Percentiles rank a stretch among this genome's conserved stretches.
Evolutionary conservation across 768 basidiomycete species (phyloP).

Genomic region (Crassisporium funariophilum): DNA sequence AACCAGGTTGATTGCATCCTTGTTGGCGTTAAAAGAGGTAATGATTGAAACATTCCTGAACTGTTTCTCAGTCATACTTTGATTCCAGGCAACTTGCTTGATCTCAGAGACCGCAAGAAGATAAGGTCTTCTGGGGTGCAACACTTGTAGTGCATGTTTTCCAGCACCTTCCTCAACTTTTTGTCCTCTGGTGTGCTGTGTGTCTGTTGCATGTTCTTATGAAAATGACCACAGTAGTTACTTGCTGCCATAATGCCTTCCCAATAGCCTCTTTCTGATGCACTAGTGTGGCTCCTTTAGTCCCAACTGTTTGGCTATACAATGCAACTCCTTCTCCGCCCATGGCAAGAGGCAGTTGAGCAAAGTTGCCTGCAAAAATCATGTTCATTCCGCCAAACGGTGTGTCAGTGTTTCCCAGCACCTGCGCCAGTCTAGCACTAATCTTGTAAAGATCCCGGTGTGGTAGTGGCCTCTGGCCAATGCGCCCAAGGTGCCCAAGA

Average conservation of each 20-base stretch:
- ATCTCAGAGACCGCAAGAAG: slow-evolving; percentile 23
- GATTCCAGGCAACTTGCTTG: slow-evolving; percentile 7
- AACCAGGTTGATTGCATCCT: slow-evolving; percentile 33
- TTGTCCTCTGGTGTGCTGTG: slow-evolving; percentile 23
- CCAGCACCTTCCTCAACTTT: slow-evolving; percentile 27
- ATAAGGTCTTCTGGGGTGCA: slow-evolving; percentile 25
- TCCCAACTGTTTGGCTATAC: slow-evolving; percentile 12
- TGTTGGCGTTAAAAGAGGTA: slow-evolving; percentile 27
- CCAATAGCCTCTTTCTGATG: slow-evolving; percentile 23
- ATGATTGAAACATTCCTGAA: slow-evolving; percentile 37
- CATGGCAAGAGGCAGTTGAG: slow-evolving; percentile 26
- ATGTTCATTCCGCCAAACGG: slow-evolving; percentile 39
- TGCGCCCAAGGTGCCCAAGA: too few relatives aligned
- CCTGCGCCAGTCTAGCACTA: slow-evolving; percentile 23
- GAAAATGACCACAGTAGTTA: slow-evolving; percentile 36
- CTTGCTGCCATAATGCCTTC: slow-evolving; percentile 32
- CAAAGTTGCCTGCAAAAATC: slow-evolving; percentile 43
- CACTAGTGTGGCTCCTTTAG: background rate
- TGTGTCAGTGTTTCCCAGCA: slow-evolving; percentile 12
- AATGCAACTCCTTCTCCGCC: slow-evolving; percentile 20
- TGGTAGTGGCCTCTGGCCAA: too few relatives aligned
- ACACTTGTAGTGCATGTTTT: slow-evolving; percentile 29
- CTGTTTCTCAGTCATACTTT: background rate
- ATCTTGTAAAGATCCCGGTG: slow-evolving; percentile 34
- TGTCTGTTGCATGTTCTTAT: slow-evolving; percentile 34